Evolutionary conservation across 805 yeast species (phyloP).

Genomic region (Blastobotrys terrestris): DNA sequence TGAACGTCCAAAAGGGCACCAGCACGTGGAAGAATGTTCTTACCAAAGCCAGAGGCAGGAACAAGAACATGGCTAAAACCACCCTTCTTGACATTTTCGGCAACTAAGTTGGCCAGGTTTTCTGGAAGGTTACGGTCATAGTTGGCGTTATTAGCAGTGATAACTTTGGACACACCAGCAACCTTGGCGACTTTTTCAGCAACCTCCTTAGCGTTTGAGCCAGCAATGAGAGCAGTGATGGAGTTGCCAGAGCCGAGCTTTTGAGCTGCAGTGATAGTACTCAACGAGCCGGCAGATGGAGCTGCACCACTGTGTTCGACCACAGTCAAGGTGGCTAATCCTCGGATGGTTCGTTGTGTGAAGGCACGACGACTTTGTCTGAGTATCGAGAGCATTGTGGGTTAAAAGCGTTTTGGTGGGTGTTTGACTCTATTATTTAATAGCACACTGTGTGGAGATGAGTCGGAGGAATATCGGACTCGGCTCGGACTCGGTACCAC

Average conservation of each 20-base stretch:
- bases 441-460: not conserved
- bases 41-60: constrained; percentile 83
- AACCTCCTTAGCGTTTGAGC: constrained; percentile 46
- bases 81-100: constrained; percentile 38
- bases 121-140: constrained; percentile 73
- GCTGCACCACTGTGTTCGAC: constrained; percentile 54
- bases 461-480: not conserved
- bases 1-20: constrained; percentile 82
- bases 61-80: constrained; percentile 66
- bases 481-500: not conserved
- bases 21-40: constrained; percentile 76
- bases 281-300: constrained; percentile 61
- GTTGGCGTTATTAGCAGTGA: constrained; percentile 51
- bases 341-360: not conserved
- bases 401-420: not conserved
- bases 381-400: not conserved
- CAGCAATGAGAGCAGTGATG: constrained; percentile 71
- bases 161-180: constrained; percentile 46
- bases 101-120: constrained; percentile 62
- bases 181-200: constrained; percentile 51
- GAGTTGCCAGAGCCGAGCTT: constrained; percentile 59
- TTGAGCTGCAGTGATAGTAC: constrained; percentile 71
- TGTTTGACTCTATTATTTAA: not conserved
- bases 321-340: constrained; percentile 57
- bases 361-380: not conserved